Conservation (phyloP, 176 grass and related monocot species). For the bread wheat (Triticum aestivum) region DNA sequence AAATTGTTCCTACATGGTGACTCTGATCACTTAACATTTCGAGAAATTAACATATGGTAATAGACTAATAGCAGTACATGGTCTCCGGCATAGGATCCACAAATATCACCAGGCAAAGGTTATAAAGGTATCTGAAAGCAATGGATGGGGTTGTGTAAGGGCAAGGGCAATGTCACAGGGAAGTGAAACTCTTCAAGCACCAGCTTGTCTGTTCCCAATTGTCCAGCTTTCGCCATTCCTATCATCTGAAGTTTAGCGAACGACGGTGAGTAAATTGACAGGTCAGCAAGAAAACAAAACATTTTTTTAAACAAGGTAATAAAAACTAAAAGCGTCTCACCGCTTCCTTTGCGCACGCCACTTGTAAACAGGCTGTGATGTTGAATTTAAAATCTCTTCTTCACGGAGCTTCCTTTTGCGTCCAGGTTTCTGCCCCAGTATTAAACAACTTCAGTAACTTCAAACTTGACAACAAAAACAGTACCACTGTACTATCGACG, state of each 20-base stretch:
- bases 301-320: neutral
- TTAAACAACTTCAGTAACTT: slow-evolving; percentile 7
- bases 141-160: neutral
- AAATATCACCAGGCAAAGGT: neutral
- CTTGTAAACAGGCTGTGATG: slow-evolving; percentile 69
- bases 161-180: neutral
- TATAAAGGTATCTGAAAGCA: neutral
- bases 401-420: slow-evolving; percentile 76
- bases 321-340: slow-evolving; percentile 22
- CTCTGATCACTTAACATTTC: neutral
- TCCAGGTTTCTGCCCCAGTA: slow-evolving; percentile 71
- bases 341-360: slow-evolving; percentile 81
- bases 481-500: neutral
- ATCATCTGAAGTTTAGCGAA: slow-evolving; percentile 25
- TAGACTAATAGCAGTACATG: neutral
- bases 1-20: slow-evolving; percentile 7
- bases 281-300: neutral
- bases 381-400: slow-evolving; percentile 54
- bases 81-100: neutral
- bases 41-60: neutral
- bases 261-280: neutral
- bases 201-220: neutral
- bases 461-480: neutral
- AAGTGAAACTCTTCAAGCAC: neutral
- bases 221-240: neutral